These are phyloP conservation scores for Fusarium tricinctum DNA, from an alignment of 2,329 filamentous ascomycete genomes.

Conservation along the genomic window DNA sequence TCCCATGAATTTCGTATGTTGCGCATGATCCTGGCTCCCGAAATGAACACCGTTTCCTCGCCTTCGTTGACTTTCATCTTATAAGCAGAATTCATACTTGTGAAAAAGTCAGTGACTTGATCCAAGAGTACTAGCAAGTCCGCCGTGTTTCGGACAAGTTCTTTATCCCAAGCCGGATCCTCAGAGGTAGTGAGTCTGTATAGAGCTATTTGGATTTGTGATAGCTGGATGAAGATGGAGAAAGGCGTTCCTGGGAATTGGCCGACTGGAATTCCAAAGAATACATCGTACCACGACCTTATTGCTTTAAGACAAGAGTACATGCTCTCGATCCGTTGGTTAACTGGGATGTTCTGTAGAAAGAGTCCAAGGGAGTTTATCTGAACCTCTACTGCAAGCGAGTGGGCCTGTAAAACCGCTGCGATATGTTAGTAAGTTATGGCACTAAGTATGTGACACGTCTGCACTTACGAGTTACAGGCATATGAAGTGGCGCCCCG, in stretches of 20 bases:
- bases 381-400: constrained; percentile 51
- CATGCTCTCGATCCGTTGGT: constrained; percentile 54
- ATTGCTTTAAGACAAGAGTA: constrained; percentile 55
- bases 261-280: constrained; percentile 52
- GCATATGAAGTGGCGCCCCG: constrained; percentile 43
- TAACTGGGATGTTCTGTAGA: constrained; percentile 51
- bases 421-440: constrained; percentile 15
- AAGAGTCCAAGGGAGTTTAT: constrained; percentile 55
- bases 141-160: constrained; percentile 53
- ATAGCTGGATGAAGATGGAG: constrained; percentile 53
- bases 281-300: constrained; percentile 55
- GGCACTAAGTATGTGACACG: too few relatives aligned
- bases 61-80: constrained; percentile 47
- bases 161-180: constrained; percentile 59
- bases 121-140: constrained; percentile 56
- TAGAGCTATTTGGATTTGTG: constrained; percentile 55
- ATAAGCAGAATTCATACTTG: constrained; percentile 48
- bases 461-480: constrained; percentile 48
- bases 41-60: constrained; percentile 53
- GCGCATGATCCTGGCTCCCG: constrained; percentile 55
- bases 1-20: constrained; percentile 56
- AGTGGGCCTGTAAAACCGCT: constrained; percentile 53
- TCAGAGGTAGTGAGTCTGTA: constrained; percentile 58
- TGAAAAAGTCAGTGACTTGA: constrained; percentile 53
- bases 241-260: constrained; percentile 54